A percentile compares a stretch with the other conserved stretches of the same genome.
These are phyloP conservation scores for Hymenochaete sp. DNA, from an alignment of 1,284 basidiomycete species.

Conservation along the genomic window DNA sequence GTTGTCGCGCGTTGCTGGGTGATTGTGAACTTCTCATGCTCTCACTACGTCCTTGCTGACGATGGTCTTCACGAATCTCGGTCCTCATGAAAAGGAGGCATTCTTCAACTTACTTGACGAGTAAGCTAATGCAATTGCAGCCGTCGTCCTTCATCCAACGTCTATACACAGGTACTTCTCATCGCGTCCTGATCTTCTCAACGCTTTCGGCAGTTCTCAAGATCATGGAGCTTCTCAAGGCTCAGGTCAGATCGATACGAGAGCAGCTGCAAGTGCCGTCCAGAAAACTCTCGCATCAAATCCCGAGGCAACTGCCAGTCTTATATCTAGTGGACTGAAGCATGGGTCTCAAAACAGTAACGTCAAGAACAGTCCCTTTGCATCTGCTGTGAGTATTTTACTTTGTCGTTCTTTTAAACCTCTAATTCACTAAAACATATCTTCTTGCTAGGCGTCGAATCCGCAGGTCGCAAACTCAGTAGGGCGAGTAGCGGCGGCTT, in stretches of 20 bases:
- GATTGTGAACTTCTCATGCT: too few relatives aligned
- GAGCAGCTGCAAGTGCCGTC: conserved; percentile 37
- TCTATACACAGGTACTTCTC: conserved; percentile 53
- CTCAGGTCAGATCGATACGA: conserved; percentile 7
- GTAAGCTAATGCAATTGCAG: conserved; percentile 31
- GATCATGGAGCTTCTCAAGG: too few relatives aligned
- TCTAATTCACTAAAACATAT: neutral
- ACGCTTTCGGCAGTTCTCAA: conserved; percentile 17
- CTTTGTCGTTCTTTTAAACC: neutral
- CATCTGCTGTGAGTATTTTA: conserved; percentile 10
- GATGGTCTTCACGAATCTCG: conserved; percentile 66
- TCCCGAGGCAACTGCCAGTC: conserved; percentile 33
- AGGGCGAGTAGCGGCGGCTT: conserved; percentile 44
- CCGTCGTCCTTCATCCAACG: neutral
- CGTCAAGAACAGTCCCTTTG: conserved; percentile 15
- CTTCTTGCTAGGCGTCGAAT: conserved; percentile 29
- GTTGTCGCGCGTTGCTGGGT: too few relatives aligned
- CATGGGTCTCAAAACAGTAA: conserved; percentile 19
- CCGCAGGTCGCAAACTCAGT: conserved; percentile 30
- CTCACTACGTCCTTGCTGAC: neutral
- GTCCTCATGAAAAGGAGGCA: conserved; percentile 60
- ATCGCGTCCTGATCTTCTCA: conserved; percentile 59
- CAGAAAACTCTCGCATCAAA: conserved; percentile 40
- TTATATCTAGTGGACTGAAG: conserved; percentile 37
- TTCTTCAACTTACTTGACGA: conserved; percentile 73